phyloP scores from a whole-genome alignment of 495 filamentous ascomycete genomes.

The Platismatia glauca region DNA sequence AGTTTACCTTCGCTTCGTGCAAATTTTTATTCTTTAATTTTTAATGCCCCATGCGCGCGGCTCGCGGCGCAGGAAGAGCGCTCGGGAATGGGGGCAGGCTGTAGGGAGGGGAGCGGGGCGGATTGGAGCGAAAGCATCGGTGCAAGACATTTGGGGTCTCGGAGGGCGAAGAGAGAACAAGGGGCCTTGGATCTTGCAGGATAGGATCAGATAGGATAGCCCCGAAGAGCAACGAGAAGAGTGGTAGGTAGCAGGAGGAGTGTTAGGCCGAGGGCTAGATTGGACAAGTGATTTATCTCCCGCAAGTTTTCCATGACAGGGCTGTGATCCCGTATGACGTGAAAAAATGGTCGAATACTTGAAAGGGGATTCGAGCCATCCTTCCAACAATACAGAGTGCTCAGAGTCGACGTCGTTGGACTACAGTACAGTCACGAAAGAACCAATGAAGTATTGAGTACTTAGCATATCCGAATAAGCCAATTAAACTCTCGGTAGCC shows the following conservation, averaged over 20 bases:
- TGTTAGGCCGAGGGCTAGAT: neutral
- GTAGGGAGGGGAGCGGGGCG: neutral
- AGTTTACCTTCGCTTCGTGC: slow-evolving; percentile 8
- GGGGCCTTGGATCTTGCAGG: neutral
- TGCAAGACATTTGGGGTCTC: neutral
- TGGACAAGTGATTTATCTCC: no score
- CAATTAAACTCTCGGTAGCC: neutral
- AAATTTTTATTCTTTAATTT: slow-evolving; percentile 8
- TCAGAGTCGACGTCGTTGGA: no score
- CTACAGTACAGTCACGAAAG: no score
- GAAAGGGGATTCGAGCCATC: no score
- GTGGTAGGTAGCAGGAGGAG: neutral
- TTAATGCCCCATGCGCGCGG: neutral
- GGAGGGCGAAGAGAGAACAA: neutral
- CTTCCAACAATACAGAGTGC: no score
- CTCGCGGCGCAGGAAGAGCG: neutral
- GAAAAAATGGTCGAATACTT: no score
- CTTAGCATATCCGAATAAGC: neutral
- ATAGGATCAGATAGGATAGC: neutral
- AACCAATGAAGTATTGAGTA: neutral
- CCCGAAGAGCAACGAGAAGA: neutral
- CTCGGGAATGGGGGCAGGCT: neutral
- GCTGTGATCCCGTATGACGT: no score
- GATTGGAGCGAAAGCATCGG: neutral
- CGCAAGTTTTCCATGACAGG: no score